Conservation (phyloP, 441 rosid species). For the Euphorbia celastroides region DNA sequence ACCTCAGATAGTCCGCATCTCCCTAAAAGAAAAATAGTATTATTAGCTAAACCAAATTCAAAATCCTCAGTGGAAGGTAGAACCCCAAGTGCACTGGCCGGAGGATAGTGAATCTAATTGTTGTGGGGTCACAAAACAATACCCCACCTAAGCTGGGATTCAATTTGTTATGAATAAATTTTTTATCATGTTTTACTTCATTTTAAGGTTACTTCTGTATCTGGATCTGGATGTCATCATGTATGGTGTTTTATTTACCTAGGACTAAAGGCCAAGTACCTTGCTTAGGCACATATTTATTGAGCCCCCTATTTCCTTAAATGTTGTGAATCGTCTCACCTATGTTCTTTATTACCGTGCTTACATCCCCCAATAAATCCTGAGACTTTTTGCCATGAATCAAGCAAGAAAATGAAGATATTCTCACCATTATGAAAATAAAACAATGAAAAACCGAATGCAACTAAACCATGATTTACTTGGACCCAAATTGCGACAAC, state of each 20-base stretch:
- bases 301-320: too few relatives aligned
- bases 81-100: neutral
- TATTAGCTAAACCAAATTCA: neutral
- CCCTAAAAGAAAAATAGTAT: constrained; percentile 40
- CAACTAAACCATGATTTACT: neutral
- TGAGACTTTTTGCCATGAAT: neutral
- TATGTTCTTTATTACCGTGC: neutral
- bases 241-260: too few relatives aligned
- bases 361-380: neutral
- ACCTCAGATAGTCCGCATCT: constrained; percentile 75
- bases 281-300: too few relatives aligned
- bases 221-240: too few relatives aligned
- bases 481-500: neutral
- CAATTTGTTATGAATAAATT: neutral
- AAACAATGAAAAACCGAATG: neutral
- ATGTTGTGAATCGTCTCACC: too few relatives aligned
- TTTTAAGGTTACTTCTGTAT: neutral
- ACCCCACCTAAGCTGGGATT: neutral
- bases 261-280: too few relatives aligned
- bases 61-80: neutral
- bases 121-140: neutral
- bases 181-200: neutral
- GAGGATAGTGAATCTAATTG: neutral
- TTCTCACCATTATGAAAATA: neutral
- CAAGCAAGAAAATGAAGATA: neutral